phyloP scores from a whole-genome alignment of 805 yeast species.

The Starmerella ratchasimensis region DNA sequence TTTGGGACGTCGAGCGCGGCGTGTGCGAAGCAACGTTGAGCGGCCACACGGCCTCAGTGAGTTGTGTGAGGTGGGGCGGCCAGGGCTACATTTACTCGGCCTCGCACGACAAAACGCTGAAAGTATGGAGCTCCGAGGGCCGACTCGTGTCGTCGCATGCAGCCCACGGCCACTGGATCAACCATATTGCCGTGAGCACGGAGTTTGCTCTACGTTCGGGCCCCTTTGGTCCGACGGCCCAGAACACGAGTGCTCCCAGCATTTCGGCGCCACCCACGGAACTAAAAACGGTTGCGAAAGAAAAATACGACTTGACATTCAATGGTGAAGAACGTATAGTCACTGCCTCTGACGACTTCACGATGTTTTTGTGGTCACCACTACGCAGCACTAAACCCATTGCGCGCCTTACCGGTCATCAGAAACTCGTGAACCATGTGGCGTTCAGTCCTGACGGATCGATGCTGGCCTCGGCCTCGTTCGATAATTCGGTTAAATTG shows the following conservation, averaged over 20 bases:
- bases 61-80: constrained; percentile 98
- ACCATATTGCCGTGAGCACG: constrained; percentile 81
- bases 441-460: constrained; percentile 93
- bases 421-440: constrained; percentile 89
- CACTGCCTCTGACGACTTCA: constrained; percentile 92
- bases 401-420: constrained; percentile 94
- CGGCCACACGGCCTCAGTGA: constrained; percentile 80
- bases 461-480: constrained; percentile 77
- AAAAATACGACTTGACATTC: constrained; percentile 47
- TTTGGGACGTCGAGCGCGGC: constrained; percentile 76
- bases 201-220: constrained; percentile 81
- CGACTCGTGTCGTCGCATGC: constrained; percentile 62
- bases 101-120: constrained; percentile 88
- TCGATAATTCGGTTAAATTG: constrained; percentile 85
- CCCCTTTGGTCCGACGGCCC: constrained; percentile 45
- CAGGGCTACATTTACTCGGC: constrained; percentile 68
- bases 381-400: constrained; percentile 65
- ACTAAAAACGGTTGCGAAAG: constrained; percentile 47
- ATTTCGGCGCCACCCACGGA: constrained; percentile 29
- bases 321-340: constrained; percentile 59
- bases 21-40: constrained; percentile 55
- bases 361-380: constrained; percentile 97
- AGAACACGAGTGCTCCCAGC: constrained; percentile 28
- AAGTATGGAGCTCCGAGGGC: constrained; percentile 82
- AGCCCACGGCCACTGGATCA: constrained; percentile 96